Evolutionary conservation across 2,329 filamentous ascomycete species (phyloP).

Genomic region (Immersiporthe knoxdaviesiana): DNA sequence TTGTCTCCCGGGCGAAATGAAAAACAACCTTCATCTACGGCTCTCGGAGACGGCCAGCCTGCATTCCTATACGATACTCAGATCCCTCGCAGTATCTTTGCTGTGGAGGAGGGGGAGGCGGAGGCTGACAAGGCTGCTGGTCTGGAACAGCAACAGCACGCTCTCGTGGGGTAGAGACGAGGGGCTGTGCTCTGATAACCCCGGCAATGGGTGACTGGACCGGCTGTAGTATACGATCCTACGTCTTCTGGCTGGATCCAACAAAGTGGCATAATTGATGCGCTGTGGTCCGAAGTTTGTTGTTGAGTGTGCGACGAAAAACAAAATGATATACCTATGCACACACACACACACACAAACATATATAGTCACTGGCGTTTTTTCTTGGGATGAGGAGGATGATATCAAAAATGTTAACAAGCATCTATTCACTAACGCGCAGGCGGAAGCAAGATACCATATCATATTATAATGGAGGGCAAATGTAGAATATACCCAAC

Average conservation of each 20-base stretch:
- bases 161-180: neutral
- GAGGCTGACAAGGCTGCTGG: neutral
- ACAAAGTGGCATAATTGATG: neutral
- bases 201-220: neutral
- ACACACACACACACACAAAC: neutral
- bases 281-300: neutral
- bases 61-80: neutral
- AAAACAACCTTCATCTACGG: neutral
- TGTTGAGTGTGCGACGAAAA: neutral
- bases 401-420: neutral
- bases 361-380: neutral
- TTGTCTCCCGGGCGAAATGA: neutral
- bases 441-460: slow-evolving; percentile 8
- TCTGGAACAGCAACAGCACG: neutral
- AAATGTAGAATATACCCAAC: neutral
- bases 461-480: neutral
- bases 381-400: neutral
- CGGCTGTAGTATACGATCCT: neutral
- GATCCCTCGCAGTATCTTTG: neutral
- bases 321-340: too few relatives aligned
- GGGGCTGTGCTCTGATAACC: neutral
- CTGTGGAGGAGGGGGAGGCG: neutral
- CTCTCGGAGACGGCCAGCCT: neutral
- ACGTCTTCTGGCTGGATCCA: neutral
- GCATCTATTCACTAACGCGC: neutral